Percentiles rank a stretch among this genome's conserved stretches.
Conservation (phyloP, 371 early-diverging fungal genomes). For the Mucor indicus region DNA sequence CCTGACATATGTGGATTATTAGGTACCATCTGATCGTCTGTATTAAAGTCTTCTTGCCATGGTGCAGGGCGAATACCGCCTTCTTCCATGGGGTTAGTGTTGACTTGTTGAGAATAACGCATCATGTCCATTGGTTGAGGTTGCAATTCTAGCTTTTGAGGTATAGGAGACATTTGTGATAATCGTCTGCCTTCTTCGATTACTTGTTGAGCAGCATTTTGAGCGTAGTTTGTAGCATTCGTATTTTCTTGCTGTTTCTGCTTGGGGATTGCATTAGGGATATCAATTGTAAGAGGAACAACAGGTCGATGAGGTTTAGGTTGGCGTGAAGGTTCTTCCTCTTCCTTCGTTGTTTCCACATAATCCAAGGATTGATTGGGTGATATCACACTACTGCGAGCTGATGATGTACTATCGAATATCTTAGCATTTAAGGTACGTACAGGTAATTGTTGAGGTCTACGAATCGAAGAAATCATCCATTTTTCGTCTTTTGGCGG, state of each 20-base stretch:
- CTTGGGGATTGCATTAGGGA: conserved; percentile 33
- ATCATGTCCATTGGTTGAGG: background rate
- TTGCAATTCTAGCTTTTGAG: background rate
- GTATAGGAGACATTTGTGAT: conserved; percentile 24
- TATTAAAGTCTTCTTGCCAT: conserved; percentile 15
- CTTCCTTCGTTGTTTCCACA: no score
- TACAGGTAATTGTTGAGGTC: conserved; percentile 45
- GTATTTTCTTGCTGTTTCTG: no score
- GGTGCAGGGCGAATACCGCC: conserved; percentile 25
- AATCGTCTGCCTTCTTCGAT: conserved; percentile 29
- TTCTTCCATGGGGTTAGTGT: background rate
- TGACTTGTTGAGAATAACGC: background rate
- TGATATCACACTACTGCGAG: conserved; percentile 3
- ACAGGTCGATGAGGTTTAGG: conserved; percentile 28
- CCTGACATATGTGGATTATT: no score
- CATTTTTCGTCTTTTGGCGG: conserved; percentile 49
- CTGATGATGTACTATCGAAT: conserved; percentile 13
- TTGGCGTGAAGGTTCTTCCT: background rate
- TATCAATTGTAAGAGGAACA: conserved; percentile 40
- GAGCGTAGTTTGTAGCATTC: conserved; percentile 9
- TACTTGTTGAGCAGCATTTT: conserved; percentile 25
- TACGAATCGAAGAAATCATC: conserved; percentile 47
- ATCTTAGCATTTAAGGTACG: conserved; percentile 29
- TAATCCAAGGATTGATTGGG: background rate
- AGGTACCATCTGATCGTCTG: background rate